Percentiles rank a stretch among this genome's conserved stretches.
Evolutionary conservation across 2,329 filamentous ascomycete genomes (phyloP).

Genomic region (Colletotrichum spaethianum): DNA sequence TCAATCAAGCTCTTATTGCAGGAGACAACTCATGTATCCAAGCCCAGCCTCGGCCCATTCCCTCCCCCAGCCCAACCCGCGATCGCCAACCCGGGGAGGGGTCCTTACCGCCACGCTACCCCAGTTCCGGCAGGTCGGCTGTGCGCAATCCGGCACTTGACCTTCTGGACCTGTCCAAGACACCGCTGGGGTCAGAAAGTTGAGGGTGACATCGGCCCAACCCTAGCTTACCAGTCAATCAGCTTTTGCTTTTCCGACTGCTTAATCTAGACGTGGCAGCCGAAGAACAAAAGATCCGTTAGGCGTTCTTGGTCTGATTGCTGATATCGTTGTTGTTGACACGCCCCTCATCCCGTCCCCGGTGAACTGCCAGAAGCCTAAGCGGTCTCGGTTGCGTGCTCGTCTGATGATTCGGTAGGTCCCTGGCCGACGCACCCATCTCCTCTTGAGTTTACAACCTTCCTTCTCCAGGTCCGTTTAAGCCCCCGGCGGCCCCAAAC

Average conservation of each 20-base stretch:
- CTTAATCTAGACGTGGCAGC: constrained; percentile 36
- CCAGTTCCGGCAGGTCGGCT: constrained; percentile 37
- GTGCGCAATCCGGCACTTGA: constrained; percentile 36
- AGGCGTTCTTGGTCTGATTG: neutral
- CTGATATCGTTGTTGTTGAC: neutral
- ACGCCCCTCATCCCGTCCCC: constrained; percentile 9
- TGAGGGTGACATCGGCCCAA: constrained; percentile 15
- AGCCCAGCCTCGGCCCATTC: neutral
- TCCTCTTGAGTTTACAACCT: neutral
- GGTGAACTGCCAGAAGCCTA: constrained; percentile 1
- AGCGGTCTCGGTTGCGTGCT: constrained; percentile 4
- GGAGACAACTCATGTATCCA: neutral
- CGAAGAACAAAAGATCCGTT: constrained; percentile 15
- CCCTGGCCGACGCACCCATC: neutral
- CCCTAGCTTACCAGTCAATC: neutral
- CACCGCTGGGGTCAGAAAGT: constrained; percentile 6
- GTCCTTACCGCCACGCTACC: constrained; percentile 36
- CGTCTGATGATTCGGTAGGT: constrained; percentile 20
- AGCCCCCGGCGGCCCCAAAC: neutral
- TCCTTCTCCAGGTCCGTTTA: neutral
- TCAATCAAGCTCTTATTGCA: neutral
- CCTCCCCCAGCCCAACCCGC: neutral
- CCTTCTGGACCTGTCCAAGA: constrained; percentile 32
- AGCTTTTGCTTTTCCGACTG: constrained; percentile 11
- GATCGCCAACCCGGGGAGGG: constrained; percentile 3